Evolutionary conservation across 2,329 filamentous ascomycete genomes (phyloP).

Genomic region (Ceratocystiopsis brevicomis): DNA sequence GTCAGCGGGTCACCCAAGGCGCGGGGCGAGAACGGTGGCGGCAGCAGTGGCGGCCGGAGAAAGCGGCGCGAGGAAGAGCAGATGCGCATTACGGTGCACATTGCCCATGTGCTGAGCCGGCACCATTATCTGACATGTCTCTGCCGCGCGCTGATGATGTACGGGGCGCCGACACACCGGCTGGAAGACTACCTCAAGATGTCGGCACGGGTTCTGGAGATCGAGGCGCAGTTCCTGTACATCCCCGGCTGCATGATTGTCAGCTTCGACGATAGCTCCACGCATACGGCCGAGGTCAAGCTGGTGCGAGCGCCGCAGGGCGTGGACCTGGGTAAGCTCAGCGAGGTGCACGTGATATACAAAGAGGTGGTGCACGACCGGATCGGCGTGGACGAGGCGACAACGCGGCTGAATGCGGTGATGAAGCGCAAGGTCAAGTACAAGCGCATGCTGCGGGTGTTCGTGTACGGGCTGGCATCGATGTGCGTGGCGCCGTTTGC

Average conservation of each 20-base stretch:
- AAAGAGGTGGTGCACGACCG: slow-evolving; percentile 66
- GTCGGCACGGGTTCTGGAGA: slow-evolving; percentile 73
- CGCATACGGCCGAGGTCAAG: slow-evolving; percentile 65
- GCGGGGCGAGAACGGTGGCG: slow-evolving; percentile 1
- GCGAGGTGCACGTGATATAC: slow-evolving; percentile 59
- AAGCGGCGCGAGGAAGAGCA: slow-evolving; percentile 14
- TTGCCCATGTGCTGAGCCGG: slow-evolving; percentile 52
- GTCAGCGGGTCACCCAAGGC: slow-evolving; percentile 2
- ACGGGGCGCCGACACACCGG: slow-evolving; percentile 77
- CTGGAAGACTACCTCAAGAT: slow-evolving; percentile 84
- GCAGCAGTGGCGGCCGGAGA: slow-evolving; percentile 4
- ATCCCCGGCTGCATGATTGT: slow-evolving; percentile 88
- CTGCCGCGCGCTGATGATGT: slow-evolving; percentile 73
- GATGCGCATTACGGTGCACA: slow-evolving; percentile 34
- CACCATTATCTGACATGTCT: slow-evolving; percentile 72
- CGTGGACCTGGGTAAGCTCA: slow-evolving; percentile 53
- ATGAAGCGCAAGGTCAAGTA: slow-evolving; percentile 28
- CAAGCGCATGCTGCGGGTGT: slow-evolving; percentile 34
- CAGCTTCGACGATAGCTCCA: slow-evolving; percentile 59
- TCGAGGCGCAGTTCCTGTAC: slow-evolving; percentile 78
- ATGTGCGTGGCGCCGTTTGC: slow-evolving; percentile 63
- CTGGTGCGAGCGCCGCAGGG: slow-evolving; percentile 50
- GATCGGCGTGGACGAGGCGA: slow-evolving; percentile 54
- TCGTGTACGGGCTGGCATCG: slow-evolving; percentile 58
- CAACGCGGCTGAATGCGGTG: slow-evolving; percentile 37